Evolutionary conservation across 371 early-diverging fungal genomes (phyloP).

Genomic region (Mortierella sp.): DNA sequence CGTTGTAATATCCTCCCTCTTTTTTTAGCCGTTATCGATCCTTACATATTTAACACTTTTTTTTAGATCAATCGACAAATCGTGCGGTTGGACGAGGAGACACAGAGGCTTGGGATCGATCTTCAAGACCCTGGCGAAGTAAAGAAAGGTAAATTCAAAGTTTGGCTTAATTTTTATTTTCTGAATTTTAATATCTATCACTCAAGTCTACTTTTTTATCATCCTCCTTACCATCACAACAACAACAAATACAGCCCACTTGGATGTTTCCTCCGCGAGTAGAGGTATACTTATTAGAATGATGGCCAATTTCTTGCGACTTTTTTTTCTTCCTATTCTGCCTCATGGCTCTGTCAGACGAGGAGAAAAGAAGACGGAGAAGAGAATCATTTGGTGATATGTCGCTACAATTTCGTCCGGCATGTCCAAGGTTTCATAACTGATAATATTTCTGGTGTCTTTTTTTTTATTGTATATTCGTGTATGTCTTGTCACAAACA

Average conservation of each 20-base stretch:
- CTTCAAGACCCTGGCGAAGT: slow-evolving; percentile 47
- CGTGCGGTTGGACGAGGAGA: slow-evolving; percentile 51
- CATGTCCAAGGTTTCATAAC: not conserved
- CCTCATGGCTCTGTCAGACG: not conserved
- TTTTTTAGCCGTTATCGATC: not conserved
- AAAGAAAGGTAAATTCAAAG: slow-evolving; percentile 34
- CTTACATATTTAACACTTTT: not conserved
- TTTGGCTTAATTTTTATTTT: not conserved
- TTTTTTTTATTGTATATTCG: not conserved
- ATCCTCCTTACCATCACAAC: not conserved
- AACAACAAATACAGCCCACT: slow-evolving; percentile 13
- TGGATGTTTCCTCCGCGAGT: slow-evolving; percentile 31
- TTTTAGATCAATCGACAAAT: slow-evolving; percentile 52
- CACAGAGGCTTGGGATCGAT: slow-evolving; percentile 47
- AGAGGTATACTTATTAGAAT: slow-evolving; percentile 32
- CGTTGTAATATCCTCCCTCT: not conserved
- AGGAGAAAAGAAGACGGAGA: not conserved
- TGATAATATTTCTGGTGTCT: not conserved
- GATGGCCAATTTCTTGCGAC: not conserved
- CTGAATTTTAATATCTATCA: not conserved
- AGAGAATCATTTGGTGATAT: not conserved
- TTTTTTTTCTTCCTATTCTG: not conserved
- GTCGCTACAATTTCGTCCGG: not conserved
- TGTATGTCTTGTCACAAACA: slow-evolving; percentile 1
- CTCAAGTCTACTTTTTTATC: not conserved